A percentile compares a stretch with the other conserved stretches of the same genome.
phyloP scores from a whole-genome alignment of 2,329 filamentous ascomycete genomes.

The Sarocladium strictum region DNA sequence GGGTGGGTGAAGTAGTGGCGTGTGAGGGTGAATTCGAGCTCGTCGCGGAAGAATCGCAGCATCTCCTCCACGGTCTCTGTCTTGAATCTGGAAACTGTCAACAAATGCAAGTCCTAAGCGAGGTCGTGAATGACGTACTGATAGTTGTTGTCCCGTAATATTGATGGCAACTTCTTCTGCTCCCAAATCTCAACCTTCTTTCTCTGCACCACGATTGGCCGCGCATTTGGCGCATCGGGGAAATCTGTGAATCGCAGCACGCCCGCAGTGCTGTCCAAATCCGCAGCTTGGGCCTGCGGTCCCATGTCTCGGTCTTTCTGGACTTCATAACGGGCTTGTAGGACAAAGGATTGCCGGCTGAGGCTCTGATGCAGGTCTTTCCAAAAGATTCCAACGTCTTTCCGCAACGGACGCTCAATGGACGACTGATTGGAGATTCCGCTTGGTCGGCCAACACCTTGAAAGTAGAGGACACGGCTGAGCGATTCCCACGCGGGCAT shows the following conservation, averaged over 20 bases:
- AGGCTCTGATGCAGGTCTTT: conserved; percentile 49
- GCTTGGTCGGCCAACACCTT: conserved; percentile 30
- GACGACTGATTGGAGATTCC: conserved; percentile 38
- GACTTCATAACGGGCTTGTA: conserved; percentile 51
- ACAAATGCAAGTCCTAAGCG: background rate
- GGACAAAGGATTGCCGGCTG: conserved; percentile 48
- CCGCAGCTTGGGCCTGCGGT: conserved; percentile 21
- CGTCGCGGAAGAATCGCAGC: conserved; percentile 47
- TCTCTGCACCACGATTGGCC: conserved; percentile 42
- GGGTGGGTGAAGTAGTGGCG: conserved; percentile 37
- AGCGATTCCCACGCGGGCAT: conserved; percentile 46
- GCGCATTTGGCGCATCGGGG: conserved; percentile 47
- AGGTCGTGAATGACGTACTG: conserved; percentile 30
- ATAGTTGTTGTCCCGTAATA: conserved; percentile 48
- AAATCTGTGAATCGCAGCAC: conserved; percentile 54
- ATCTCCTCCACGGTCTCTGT: conserved; percentile 48
- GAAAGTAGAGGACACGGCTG: conserved; percentile 48
- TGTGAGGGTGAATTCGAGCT: conserved; percentile 47
- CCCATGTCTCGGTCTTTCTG: conserved; percentile 42
- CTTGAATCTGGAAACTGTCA: conserved; percentile 35
- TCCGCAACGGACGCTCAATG: conserved; percentile 31
- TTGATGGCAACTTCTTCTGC: conserved; percentile 39
- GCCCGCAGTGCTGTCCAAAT: conserved; percentile 38
- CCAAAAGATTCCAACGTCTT: conserved; percentile 38
- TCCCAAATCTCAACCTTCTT: conserved; percentile 53